phyloP scores from a whole-genome alignment of 352 stramenopile genomes.

The Globisporangium cederbergense region DNA sequence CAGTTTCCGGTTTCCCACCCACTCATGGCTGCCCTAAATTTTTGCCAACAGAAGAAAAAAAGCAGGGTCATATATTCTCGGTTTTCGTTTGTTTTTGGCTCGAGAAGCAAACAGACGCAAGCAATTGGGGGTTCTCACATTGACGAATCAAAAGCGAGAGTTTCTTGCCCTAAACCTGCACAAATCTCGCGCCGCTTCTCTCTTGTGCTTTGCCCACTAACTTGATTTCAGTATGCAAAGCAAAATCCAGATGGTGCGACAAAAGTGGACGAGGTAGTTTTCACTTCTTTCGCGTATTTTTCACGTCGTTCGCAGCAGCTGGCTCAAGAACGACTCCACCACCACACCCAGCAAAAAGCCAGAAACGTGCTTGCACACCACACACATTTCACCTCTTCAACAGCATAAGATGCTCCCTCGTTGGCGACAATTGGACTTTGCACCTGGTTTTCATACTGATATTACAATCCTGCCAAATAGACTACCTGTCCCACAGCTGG shows the following conservation, averaged over 20 bases:
- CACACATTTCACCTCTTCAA: background rate
- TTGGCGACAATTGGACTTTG: too few species aligned
- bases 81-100: too few species aligned
- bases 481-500: too few species aligned
- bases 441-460: too few species aligned
- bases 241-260: constrained; percentile 7
- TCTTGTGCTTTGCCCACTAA: background rate
- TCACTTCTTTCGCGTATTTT: background rate
- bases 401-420: too few species aligned
- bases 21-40: too few species aligned
- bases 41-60: too few species aligned
- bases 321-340: background rate
- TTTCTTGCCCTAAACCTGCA: background rate
- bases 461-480: too few species aligned
- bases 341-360: too few species aligned
- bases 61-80: too few species aligned
- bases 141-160: background rate
- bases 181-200: background rate
- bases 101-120: too few species aligned
- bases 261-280: background rate
- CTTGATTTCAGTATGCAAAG: background rate
- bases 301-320: background rate
- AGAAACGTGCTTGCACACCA: background rate
- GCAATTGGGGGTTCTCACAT: background rate
- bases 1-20: too few species aligned